A percentile compares a stretch with the other conserved stretches of the same genome.
phyloP scores from a whole-genome alignment of 345 rosid genomes.

The Mangifera indica region DNA sequence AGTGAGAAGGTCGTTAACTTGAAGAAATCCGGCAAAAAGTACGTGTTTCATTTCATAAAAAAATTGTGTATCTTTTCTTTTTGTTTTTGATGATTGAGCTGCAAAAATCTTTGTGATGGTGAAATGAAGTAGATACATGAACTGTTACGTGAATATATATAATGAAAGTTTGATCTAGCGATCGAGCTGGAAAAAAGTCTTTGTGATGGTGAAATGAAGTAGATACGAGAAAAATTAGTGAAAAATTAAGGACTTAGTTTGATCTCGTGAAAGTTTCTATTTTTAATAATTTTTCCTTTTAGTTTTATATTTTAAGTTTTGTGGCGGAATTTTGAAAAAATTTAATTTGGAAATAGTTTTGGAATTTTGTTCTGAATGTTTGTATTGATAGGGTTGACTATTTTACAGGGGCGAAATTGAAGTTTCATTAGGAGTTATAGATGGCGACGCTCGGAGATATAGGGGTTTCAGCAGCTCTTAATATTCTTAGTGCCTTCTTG shows the following conservation, averaged over 20 bases:
- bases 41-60: background rate
- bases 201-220: background rate
- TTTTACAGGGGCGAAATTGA: slow-evolving; percentile 18
- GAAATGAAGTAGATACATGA: too few species aligned
- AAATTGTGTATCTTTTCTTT: background rate
- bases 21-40: background rate
- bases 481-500: slow-evolving; percentile 65
- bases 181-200: too few species aligned
- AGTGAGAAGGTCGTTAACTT: background rate
- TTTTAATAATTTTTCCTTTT: background rate
- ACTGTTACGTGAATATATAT: too few species aligned
- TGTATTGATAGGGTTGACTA: background rate
- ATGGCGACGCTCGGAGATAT: slow-evolving; percentile 95
- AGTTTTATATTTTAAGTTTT: background rate
- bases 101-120: background rate
- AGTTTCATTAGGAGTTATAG: slow-evolving; percentile 21
- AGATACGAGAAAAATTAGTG: too few species aligned
- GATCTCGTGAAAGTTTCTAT: background rate
- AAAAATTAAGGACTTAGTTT: too few species aligned
- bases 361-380: background rate
- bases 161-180: background rate
- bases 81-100: background rate
- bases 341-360: background rate
- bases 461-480: slow-evolving; percentile 74
- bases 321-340: background rate